A percentile compares a stretch with the other conserved stretches of the same genome.
These are phyloP conservation scores for Borealophlyctis nickersoniae DNA, from an alignment of 192 early-diverging fungal genomes.

Conservation along the genomic window DNA sequence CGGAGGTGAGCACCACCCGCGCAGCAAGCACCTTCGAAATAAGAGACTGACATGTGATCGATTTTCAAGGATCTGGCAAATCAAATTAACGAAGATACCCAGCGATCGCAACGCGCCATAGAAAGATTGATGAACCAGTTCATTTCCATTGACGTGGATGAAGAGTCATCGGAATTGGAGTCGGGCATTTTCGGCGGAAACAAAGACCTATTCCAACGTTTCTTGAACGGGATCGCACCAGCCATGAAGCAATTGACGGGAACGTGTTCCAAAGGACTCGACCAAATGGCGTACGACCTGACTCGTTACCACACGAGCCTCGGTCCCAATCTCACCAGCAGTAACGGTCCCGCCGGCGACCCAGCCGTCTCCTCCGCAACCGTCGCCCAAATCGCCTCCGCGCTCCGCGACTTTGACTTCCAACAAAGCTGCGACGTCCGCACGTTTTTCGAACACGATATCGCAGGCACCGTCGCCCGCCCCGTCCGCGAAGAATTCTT, in stretches of 20 bases:
- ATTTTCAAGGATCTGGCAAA: background rate
- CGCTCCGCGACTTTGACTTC: background rate
- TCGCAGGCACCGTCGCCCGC: background rate
- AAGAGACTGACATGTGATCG: background rate
- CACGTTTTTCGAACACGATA: background rate
- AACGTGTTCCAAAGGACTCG: background rate
- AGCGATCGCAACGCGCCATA: background rate
- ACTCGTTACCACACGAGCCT: background rate
- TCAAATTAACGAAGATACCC: background rate
- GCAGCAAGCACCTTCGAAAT: background rate
- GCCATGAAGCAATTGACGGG: background rate
- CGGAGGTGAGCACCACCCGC: background rate
- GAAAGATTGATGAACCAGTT: background rate
- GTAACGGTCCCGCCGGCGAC: background rate
- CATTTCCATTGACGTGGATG: background rate
- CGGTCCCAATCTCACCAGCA: background rate
- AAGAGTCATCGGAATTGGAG: background rate
- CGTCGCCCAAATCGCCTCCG: background rate
- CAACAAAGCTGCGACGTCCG: background rate
- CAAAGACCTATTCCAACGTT: conserved; percentile 1
- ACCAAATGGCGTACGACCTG: background rate
- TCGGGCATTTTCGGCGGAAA: background rate
- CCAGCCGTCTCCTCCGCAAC: background rate
- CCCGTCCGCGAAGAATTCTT: conserved; percentile 6
- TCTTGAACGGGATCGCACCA: background rate